Evolutionary conservation across 202 grass and related monocot genomes (phyloP), one percentile per base, ranked within the genome.

Genomic region (Schoenoplectus triqueter): DNA sequence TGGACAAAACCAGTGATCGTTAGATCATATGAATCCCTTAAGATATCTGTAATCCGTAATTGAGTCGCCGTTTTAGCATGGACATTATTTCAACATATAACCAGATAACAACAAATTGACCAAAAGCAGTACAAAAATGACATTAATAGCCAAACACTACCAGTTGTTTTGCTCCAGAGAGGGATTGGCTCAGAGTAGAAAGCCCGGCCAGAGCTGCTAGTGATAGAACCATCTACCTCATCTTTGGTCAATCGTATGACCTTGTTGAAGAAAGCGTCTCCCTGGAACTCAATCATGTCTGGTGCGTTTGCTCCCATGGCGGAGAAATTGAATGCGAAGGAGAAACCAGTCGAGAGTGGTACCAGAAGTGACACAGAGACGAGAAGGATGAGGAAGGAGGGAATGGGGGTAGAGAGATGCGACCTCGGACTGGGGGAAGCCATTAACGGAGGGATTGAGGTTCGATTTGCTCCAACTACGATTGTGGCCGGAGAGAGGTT

Each of bases 181-280:
- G 85, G 88, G 73, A 92, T 4, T 67, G 88, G 82, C 69, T 81
- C 67, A 7, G 86, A 82, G 82, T 86, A 90, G 70, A 87, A 84
- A 73, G 92, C 92, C 6, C 90, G 84, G 46, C 90, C 88, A 64
- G 81, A 52, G 85, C 92, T 92, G 85, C 86, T 87, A 86, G 82
- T 86, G 51, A 92, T 84, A 11, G 90, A 86, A 3, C 82, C 66
- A 61, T 88, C 51, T 61, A 88, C 84, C 88, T 92, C 86, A 73
- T 90, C 90, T 71, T 89, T 91, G 42, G 92, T 90, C 18, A 94
- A 89, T 76, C 90, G 86, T 84, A 94, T 84, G 41, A 81, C 83
- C 86, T 89, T 94, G 86, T 90, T 90, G 86, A 86, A 92, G 86
- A 92, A 87, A 65, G 90, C 90, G 62, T 94, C 90, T 80, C 90